Evolutionary conservation across 345 rosid species (phyloP), one percentile per base, ranked within the genome.

Genomic region (Eucalyptus marginata): DNA sequence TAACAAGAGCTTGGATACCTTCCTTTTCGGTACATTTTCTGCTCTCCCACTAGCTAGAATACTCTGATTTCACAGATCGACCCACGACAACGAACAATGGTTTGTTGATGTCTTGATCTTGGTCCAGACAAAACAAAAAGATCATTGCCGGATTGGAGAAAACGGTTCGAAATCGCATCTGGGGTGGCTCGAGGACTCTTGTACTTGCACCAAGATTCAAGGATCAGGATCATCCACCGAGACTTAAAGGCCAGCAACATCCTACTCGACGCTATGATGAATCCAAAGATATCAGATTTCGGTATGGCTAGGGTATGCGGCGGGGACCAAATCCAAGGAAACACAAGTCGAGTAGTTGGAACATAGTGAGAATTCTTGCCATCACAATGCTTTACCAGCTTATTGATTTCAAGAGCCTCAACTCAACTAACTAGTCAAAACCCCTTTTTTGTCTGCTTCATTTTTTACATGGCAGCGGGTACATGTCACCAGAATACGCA

Each of bases 401-500:
- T 36, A 36, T 36, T 3, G 36, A 36, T 36, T 36, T 36, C 36
- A 36, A 36, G 36, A 36, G 36, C 36, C 36, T 36, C 36, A 36
- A 36, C 36, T 36, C 36, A 36, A 36, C 36, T 36, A 36, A 36
- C 36, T 36, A 36, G 36, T 36, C 36, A 36, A 36, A 36, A 36
- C 36, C 36, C 36, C 36, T 36, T 36, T 36, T 36, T 36, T 36
- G 36, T 36, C 13, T 20, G 36, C 87, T 33, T 44, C 68, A 80
- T 68, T 20, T 49, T 87, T 12, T 25, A 29, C n/a, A 7, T 8
- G 43, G 51, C 90, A 95, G 98, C 36, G 96, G 98, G 31, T 96
- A 95, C 43, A 96, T 96, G 97, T 91, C 99, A 25, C 97, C 96
- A 1, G 96, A 97, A 66, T 94, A 97, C 59, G 98, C 97, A 25